Base-by-base conservation (phyloP, 257 asterid species). In the Echites panduratus region DNA sequence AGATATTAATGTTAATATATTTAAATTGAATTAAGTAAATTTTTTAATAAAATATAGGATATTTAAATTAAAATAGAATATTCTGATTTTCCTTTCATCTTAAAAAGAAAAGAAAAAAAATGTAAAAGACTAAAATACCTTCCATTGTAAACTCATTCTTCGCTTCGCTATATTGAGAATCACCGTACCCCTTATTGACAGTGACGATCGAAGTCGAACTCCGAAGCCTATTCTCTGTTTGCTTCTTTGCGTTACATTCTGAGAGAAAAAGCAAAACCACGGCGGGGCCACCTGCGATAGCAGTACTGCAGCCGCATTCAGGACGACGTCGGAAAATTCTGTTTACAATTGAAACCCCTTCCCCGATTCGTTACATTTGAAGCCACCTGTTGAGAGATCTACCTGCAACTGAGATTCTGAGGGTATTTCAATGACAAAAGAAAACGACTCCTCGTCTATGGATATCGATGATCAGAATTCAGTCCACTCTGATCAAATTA, bases 381-480 rank as follows among this genome's bases (percentile, higher is more conserved):
- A 44, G 27, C 7, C 49, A 9, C 49, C 27, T 38, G 40, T 64
- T 62, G 20, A 27, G 29, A 38, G 69, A 64, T 64, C 69, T 64
- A 38, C 49, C 1, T 35, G 43, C 43, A 14, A 62, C 68, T 35
- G 48, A 35, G 27, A 48, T 53, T 54, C 59, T 14, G 44, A 50
- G 16, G 53, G n/a, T 13, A 19, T 68, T 44, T 56, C 58, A 70
- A 89, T 89, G 97, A 88, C 88, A 71, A 88, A 85, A 74, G 85
- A 79, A 40, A 85, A 85, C 76, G 90, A 74, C 26, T 79, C 54
- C 64, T 79, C 92, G 14, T 82, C 80, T 2, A 94, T 94, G 97
- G 95, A 94, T 70, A 79, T 94, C 76, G 97, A 90, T 77, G 78
- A 84, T 70, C 87, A 78, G 78, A 81, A 68, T 70, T 73, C 87